A percentile compares a stretch with the other conserved stretches of the same genome.
phyloP scores from a whole-genome alignment of 2,329 filamentous ascomycete genomes.

The Achaetomium macrosporum region DNA sequence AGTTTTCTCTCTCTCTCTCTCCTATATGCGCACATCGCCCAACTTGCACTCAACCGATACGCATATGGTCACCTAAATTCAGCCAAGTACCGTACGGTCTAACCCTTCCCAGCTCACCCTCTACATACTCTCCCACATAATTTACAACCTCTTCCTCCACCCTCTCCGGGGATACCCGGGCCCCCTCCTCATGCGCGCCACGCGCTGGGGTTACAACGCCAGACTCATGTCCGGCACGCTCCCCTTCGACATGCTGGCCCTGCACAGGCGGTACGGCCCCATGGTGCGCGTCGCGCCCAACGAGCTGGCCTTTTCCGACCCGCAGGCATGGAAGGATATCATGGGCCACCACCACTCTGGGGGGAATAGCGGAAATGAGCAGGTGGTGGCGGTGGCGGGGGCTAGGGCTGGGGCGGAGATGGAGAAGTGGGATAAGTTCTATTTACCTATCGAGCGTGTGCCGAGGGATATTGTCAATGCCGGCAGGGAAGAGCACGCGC shows the following conservation, averaged over 20 bases:
- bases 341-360: conserved; percentile 35
- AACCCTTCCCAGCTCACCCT: conserved; percentile 2
- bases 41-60: background rate
- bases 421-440: conserved; percentile 28
- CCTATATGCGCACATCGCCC: background rate
- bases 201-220: conserved; percentile 14
- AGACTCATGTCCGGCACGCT: conserved; percentile 23
- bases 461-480: conserved; percentile 30
- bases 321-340: conserved; percentile 34
- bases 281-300: conserved; percentile 43
- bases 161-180: conserved; percentile 31
- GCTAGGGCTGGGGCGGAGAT: background rate
- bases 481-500: conserved; percentile 30
- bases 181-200: conserved; percentile 26
- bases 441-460: conserved; percentile 23
- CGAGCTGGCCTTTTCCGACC: conserved; percentile 40
- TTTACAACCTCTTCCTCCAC: conserved; percentile 33
- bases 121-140: conserved; percentile 13
- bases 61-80: no score
- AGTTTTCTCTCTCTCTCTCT: no score
- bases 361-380: conserved; percentile 16
- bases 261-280: conserved; percentile 38
- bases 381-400: background rate
- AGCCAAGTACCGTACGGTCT: background rate
- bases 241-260: conserved; percentile 26